Conservation (phyloP, 148 eudicot species). For the Hydrangea macrophylla region DNA sequence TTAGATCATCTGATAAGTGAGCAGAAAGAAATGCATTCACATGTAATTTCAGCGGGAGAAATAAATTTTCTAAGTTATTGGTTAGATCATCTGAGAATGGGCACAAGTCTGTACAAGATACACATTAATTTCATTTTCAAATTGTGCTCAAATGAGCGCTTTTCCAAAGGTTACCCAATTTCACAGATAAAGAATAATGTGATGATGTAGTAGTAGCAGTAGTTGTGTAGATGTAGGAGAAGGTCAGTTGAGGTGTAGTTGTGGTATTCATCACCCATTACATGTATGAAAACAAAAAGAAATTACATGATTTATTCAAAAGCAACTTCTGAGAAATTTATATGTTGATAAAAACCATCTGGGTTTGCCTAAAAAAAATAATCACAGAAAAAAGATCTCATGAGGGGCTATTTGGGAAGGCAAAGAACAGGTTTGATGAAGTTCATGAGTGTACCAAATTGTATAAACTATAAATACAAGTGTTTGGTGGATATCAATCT, state of each 20-base stretch:
- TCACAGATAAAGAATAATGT: neutral
- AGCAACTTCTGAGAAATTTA: too few species aligned
- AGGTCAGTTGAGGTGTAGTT: neutral
- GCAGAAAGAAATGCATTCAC: conserved; percentile 14
- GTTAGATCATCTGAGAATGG: conserved; percentile 14
- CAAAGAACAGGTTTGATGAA: too few species aligned
- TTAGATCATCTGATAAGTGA: too few species aligned
- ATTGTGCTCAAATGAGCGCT: conserved; percentile 17
- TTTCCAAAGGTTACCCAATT: conserved; percentile 6
- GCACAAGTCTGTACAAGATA: conserved; percentile 10
- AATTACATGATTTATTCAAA: too few species aligned
- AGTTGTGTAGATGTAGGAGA: conserved; percentile 2
- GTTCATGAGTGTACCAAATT: too few species aligned
- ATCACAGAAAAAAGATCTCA: too few species aligned
- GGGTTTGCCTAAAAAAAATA: too few species aligned
- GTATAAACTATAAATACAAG: too few species aligned
- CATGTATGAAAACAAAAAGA: neutral
- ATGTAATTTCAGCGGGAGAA: conserved; percentile 23
- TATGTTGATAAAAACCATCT: too few species aligned
- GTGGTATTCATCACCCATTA: neutral
- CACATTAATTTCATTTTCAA: conserved; percentile 5
- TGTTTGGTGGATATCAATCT: too few species aligned
- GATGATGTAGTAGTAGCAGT: conserved; percentile 1
- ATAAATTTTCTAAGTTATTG: neutral
- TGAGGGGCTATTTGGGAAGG: too few species aligned